A percentile compares a stretch with the other conserved stretches of the same genome.
Evolutionary conservation across 2,329 filamentous ascomycete genomes (phyloP).

Genomic region (Huntiella decipiens): DNA sequence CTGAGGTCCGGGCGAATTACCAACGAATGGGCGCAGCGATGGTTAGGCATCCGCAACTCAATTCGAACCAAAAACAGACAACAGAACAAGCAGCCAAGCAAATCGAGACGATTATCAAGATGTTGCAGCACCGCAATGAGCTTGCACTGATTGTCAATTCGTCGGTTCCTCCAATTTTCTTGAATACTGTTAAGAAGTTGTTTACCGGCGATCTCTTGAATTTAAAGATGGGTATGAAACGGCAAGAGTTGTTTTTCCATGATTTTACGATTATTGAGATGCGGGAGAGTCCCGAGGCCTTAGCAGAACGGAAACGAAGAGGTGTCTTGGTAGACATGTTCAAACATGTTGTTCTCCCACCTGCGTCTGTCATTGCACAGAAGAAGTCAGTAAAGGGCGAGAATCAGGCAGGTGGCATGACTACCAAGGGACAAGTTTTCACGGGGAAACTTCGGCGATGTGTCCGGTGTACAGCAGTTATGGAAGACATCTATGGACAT

Average conservation of each 20-base stretch:
- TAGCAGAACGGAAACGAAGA: constrained; percentile 21
- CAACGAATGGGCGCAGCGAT: constrained; percentile 12
- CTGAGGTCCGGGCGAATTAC: constrained; percentile 28
- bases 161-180: constrained; percentile 27
- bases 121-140: constrained; percentile 30
- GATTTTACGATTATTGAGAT: constrained; percentile 53
- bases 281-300: constrained; percentile 31
- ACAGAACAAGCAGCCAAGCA: constrained; percentile 19
- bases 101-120: constrained; percentile 26
- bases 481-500: constrained; percentile 36
- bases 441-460: constrained; percentile 21
- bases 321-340: constrained; percentile 34
- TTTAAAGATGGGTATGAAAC: constrained; percentile 41
- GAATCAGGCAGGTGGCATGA: constrained; percentile 7
- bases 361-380: constrained; percentile 11
- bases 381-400: constrained; percentile 13
- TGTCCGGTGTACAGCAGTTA: constrained; percentile 43
- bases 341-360: constrained; percentile 33
- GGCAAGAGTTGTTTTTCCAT: constrained; percentile 50
- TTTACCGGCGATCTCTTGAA: constrained; percentile 39
- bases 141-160: constrained; percentile 31
- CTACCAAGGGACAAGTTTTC: constrained; percentile 19
- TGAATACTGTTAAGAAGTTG: constrained; percentile 42
- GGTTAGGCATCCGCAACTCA: constrained; percentile 5
- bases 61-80: constrained; percentile 10